Evolutionary conservation across 371 early-diverging fungal species (phyloP).

Genomic region (Enteropsectra breve): DNA sequence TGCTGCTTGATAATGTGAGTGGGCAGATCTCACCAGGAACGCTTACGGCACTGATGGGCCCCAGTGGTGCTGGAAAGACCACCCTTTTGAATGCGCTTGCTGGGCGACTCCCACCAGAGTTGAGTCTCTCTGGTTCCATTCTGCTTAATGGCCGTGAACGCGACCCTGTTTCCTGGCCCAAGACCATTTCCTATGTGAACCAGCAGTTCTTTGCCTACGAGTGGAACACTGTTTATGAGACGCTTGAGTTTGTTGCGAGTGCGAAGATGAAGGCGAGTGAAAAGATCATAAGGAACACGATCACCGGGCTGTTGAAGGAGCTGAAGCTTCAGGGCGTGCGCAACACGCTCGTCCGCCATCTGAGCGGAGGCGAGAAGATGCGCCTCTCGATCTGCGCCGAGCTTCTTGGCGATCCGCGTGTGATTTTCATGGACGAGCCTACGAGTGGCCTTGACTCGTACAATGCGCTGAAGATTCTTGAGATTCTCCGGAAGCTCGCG

Average conservation of each 20-base stretch:
- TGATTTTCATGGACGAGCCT: conserved; percentile 69
- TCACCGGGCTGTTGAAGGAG: conserved; percentile 37
- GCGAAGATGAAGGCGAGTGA: conserved; percentile 62
- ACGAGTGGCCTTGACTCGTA: conserved; percentile 77
- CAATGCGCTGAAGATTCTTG: conserved; percentile 77
- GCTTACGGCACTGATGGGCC: conserved; percentile 68
- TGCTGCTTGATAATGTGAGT: conserved; percentile 60
- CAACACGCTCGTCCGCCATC: conserved; percentile 49
- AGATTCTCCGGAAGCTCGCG: conserved; percentile 67
- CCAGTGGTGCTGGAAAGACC: conserved; percentile 76
- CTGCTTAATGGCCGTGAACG: conserved; percentile 68
- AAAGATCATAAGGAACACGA: conserved; percentile 36
- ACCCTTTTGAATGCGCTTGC: conserved; percentile 74
- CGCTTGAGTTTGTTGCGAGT: conserved; percentile 34
- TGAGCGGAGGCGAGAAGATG: conserved; percentile 60
- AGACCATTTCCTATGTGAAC: conserved; percentile 62
- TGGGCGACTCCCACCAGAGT: conserved; percentile 67
- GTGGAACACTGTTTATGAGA: conserved; percentile 54
- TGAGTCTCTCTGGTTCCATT: conserved; percentile 67
- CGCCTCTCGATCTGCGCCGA: conserved; percentile 57
- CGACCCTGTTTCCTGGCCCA: conserved; percentile 43
- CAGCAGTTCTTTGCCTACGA: conserved; percentile 62
- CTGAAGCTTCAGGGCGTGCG: conserved; percentile 54
- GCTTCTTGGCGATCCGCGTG: conserved; percentile 52
- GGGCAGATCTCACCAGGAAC: conserved; percentile 63